Base-by-base conservation (phyloP, 2,329 filamentous ascomycete genomes). In the Sporothrix brunneoviolacea region DNA sequence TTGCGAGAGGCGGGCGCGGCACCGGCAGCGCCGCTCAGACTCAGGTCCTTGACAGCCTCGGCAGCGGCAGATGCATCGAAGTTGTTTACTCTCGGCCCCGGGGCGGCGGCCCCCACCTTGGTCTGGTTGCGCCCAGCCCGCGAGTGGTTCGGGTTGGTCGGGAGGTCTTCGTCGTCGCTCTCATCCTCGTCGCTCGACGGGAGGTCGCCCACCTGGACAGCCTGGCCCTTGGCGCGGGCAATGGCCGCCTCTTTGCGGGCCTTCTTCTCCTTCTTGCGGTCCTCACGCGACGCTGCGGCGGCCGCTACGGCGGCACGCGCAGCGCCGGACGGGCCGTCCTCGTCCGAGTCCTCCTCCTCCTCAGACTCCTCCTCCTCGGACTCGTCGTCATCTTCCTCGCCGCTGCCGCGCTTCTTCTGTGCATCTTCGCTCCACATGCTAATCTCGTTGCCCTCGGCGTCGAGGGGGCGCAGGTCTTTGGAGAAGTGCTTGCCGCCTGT, bases 401-500 rank as follows among this genome's bases (percentile, higher is more conserved):
- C 74, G 30, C 77, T 71, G 19, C 42, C 32, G 47, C 22, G 38
- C 46, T 68, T 64, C 33, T 68, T 65, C 49, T 70, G 60, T 42
- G 70, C 69, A 28, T 80, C 70, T 64, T 83, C 80, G 65, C 79
- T 83, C 88, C 91, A 95, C 79, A 95, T 91, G 75, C 86, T 84
- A 56, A 91, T 76, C 60, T 88, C 83, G 63, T 93, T 93, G 60
- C 91, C 93, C 64, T 97, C 88, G 59, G 83, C 84, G 63, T 96
- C 91, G 62, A 93, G 72, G 18, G 91, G 91, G 67, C 88, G 84
- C 41, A 97, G 82, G 67, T 96, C 84, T 58, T 89, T 86, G 59
- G 91, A 96, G 73, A 94, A 98, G 64, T 95, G 85, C 71, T 96
- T 95, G 64, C 93, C 93, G 56, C 91, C 91, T 95, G 57, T 21